phyloP scores from a whole-genome alignment of 441 rosid species.

The Kokia cookei region DNA sequence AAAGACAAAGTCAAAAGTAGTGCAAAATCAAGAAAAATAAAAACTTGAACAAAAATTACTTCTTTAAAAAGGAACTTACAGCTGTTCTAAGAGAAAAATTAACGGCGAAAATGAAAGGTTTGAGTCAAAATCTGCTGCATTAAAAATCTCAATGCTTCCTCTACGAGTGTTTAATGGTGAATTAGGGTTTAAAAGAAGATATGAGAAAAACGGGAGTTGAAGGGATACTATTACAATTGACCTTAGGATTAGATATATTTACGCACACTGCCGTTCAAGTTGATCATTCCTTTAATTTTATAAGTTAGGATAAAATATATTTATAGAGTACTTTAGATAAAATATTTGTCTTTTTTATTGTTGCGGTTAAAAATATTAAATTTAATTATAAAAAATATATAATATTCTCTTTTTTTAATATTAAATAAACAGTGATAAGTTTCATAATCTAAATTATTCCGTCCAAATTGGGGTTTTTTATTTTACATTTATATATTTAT shows the following conservation, averaged over 20 bases:
- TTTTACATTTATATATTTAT: too few species aligned
- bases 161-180: neutral
- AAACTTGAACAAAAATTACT: neutral
- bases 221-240: neutral
- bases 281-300: neutral
- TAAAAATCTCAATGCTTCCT: neutral
- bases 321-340: too few species aligned
- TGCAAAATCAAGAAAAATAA: neutral
- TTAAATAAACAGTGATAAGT: too few species aligned
- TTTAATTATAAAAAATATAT: too few species aligned
- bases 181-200: neutral
- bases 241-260: neutral
- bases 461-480: too few species aligned
- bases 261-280: neutral
- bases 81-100: neutral
- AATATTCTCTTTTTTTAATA: too few species aligned
- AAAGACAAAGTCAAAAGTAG: neutral
- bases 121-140: neutral
- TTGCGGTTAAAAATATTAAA: too few species aligned
- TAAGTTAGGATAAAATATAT: too few species aligned
- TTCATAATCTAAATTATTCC: too few species aligned
- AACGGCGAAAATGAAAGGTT: neutral
- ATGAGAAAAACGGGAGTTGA: neutral
- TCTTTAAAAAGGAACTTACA: neutral
- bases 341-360: too few species aligned